These are phyloP conservation scores for Rhodotorula mucilaginosa DNA, from an alignment of 1,284 basidiomycete genomes.

Conservation along the genomic window DNA sequence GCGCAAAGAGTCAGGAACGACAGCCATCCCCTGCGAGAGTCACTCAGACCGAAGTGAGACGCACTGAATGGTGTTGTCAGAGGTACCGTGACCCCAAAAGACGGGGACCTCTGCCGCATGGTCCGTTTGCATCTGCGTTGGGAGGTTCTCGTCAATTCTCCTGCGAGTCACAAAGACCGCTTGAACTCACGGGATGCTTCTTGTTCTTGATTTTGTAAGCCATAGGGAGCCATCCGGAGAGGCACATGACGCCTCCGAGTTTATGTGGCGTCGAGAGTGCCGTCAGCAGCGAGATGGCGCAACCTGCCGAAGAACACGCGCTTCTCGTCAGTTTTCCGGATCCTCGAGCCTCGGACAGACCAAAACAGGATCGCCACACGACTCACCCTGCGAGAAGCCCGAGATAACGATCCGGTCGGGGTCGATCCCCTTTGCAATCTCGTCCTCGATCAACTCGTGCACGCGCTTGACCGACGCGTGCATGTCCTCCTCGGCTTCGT, in stretches of 20 bases:
- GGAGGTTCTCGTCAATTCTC: background rate
- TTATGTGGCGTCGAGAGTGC: slow-evolving; percentile 66
- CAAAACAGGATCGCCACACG: no score
- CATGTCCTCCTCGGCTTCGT: slow-evolving; percentile 68
- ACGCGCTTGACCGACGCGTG: slow-evolving; percentile 62
- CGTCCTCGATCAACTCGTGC: slow-evolving; percentile 68
- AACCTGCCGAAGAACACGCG: slow-evolving; percentile 49
- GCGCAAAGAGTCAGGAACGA: no score
- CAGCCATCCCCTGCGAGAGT: background rate
- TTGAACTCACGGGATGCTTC: slow-evolving; percentile 41
- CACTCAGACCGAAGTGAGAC: slow-evolving; percentile 38
- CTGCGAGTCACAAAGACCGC: background rate
- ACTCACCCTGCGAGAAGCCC: slow-evolving; percentile 73
- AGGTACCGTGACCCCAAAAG: slow-evolving; percentile 81
- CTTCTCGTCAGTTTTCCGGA: background rate
- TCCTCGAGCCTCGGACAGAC: no score
- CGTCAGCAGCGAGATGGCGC: slow-evolving; percentile 58
- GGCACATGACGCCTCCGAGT: slow-evolving; percentile 67
- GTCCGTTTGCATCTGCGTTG: slow-evolving; percentile 58
- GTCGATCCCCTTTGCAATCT: slow-evolving; percentile 67
- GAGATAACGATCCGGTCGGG: slow-evolving; percentile 55
- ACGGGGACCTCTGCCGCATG: slow-evolving; percentile 59
- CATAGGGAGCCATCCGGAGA: slow-evolving; percentile 76
- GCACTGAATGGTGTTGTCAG: slow-evolving; percentile 65
- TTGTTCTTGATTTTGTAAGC: slow-evolving; percentile 62